Evolutionary conservation across 192 early-diverging fungal genomes (phyloP), one percentile per base, ranked within the genome.

Genomic region (Coemansia sp.): DNA sequence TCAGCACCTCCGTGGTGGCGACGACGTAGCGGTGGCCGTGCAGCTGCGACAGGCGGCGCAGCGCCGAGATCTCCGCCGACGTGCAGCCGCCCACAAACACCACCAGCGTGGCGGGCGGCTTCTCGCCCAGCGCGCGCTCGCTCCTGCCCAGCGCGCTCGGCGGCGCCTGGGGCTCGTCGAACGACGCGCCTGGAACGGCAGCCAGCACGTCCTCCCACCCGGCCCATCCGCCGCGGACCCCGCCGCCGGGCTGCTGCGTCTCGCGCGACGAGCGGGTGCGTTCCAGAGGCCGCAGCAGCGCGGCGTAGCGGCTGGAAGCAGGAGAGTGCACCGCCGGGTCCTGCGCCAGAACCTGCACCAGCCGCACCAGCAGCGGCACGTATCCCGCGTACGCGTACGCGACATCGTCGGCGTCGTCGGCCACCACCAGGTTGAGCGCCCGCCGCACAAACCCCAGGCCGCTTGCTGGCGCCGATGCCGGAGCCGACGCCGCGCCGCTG

Each of bases 71-170:
- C 76, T 98, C 96, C 3, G 96, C 90, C 30, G 81, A 88, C 0
- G 94, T 97, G 68, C 96, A 97, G 14, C 96, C 96, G 35, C 96
- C 96, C 10, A 98, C 74, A 63, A 96, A 98, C 47, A 98, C 86
- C 1, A 98, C 84, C 40, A 98, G 61, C 6, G 94, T 95, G 12
- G 86, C 81, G 11, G 80, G 73, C 31, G 81, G 70, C 59, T 87
- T 82, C 13, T 79, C 72, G 18, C 70, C 77, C 20, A 80, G 79
- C 28, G 78, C 79, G 55, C 69, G 53, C 19, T 50, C 59, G 48
- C 63, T 43, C 28, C 46, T 55, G 48, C 63, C 81, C 68, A 57
- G 75, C 43, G 65, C 80, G 28, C 18, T 28, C 2, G 15, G n/a
- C 6, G 83, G 80, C 2, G 65, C 73, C 55, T 91, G 90, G 23